Conservation (phyloP, 1,139 yeast genomes). For the Hyphopichia burtonii region DNA sequence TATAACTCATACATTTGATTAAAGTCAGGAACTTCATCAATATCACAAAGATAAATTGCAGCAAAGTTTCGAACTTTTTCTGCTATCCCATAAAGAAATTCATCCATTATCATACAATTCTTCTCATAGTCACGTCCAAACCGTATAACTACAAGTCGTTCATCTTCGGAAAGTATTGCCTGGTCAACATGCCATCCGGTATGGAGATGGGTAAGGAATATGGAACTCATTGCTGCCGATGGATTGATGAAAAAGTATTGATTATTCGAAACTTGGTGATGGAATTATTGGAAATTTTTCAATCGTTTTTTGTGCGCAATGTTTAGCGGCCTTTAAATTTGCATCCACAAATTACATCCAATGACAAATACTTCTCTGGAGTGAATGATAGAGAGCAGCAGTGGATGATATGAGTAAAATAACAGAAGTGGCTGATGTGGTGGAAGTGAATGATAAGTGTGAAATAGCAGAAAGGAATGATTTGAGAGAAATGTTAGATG, state of each 20-base stretch:
- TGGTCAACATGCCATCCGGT: constrained; percentile 98
- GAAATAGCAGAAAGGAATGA: too few species aligned
- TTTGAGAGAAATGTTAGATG: too few species aligned
- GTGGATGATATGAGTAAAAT: background rate
- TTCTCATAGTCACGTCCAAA: constrained; percentile 80
- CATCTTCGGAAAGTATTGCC: constrained; percentile 83
- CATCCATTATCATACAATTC: constrained; percentile 91
- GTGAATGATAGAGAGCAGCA: background rate
- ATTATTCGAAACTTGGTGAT: background rate
- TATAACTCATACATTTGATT: constrained; percentile 89
- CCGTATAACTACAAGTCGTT: constrained; percentile 79
- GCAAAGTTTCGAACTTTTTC: constrained; percentile 89
- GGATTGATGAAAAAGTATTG: background rate
- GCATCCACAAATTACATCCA: constrained; percentile 1
- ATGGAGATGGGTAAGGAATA: constrained; percentile 80
- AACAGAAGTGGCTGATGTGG: background rate
- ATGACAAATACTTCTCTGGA: background rate
- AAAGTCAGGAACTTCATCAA: constrained; percentile 86
- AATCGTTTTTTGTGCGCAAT: background rate
- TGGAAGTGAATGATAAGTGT: too few species aligned
- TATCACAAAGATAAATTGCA: constrained; percentile 82
- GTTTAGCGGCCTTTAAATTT: background rate
- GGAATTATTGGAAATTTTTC: background rate
- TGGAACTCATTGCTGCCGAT: constrained; percentile 63
- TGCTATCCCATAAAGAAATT: constrained; percentile 71